Conservation (phyloP, 2,329 filamentous ascomycete species). For the Colletotrichum lupini region DNA sequence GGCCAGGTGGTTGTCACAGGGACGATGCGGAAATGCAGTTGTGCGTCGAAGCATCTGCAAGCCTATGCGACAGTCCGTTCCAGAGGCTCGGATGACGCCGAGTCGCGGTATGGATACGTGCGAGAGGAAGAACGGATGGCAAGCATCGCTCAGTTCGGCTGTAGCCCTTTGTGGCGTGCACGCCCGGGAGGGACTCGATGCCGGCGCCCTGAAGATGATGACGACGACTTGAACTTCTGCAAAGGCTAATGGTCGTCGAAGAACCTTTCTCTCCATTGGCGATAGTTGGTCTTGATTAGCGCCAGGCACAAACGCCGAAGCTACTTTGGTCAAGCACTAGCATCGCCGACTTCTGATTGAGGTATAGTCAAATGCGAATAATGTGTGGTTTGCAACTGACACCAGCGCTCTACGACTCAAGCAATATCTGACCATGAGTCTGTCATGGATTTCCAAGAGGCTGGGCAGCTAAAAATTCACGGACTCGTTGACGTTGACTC, state of each 20-base stretch:
- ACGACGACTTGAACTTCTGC: neutral
- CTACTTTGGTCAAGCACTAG: neutral
- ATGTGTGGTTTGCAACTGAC: neutral
- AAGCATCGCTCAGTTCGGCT: neutral
- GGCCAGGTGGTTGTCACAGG: neutral
- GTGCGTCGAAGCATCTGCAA: neutral
- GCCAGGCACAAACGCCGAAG: neutral
- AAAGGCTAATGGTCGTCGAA: neutral
- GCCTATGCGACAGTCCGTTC: neutral
- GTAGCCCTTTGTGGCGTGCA: neutral
- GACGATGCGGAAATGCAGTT: neutral
- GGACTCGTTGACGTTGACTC: neutral
- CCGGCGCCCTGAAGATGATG: neutral
- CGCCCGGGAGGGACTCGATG: neutral
- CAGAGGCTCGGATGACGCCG: neutral
- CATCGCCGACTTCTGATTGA: neutral
- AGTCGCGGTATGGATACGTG: neutral
- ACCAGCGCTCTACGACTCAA: neutral
- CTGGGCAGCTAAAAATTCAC: neutral
- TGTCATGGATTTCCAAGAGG: neutral
- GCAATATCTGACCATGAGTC: neutral
- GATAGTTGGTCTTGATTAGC: neutral
- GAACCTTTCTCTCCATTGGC: neutral
- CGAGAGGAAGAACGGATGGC: neutral
- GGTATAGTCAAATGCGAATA: neutral